Evolutionary conservation across 2,329 filamentous ascomycete species (phyloP).

Genomic region (Incumbomyces delicatus): DNA sequence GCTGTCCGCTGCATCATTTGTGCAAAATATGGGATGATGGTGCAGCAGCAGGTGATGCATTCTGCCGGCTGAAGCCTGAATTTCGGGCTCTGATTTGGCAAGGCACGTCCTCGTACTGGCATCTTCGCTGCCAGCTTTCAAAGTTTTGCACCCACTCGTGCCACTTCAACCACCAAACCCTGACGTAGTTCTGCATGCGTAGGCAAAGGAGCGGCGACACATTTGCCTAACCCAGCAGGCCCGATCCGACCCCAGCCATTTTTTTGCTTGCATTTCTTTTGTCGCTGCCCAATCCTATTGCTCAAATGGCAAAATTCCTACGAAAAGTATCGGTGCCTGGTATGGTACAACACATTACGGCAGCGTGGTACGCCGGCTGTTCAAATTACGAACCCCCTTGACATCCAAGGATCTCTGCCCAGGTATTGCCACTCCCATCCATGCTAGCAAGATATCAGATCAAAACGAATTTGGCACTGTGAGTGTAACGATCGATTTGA

Average conservation of each 20-base stretch:
- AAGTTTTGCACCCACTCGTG: not conserved
- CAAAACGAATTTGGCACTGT: no score
- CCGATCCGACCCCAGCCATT: not conserved
- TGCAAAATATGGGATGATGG: no score
- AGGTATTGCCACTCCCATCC: not conserved
- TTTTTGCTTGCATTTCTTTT: not conserved
- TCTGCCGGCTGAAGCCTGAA: not conserved
- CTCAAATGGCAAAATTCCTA: not conserved
- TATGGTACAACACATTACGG: not conserved
- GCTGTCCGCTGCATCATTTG: no score
- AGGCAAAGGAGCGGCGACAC: not conserved
- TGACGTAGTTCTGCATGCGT: not conserved
- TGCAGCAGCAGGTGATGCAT: not conserved
- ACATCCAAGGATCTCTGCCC: no score
- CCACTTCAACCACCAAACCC: not conserved
- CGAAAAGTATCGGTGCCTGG: no score
- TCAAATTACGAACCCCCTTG: no score
- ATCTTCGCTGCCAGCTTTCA: not conserved
- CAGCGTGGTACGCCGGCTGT: no score
- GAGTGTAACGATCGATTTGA: no score
- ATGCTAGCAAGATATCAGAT: not conserved
- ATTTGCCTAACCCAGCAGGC: not conserved
- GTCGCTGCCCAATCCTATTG: conserved; percentile 3
- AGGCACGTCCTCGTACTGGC: not conserved
- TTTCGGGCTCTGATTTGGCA: not conserved